Base-by-base conservation (phyloP, 306 rosid genomes). In the Carpinus fangiana region DNA sequence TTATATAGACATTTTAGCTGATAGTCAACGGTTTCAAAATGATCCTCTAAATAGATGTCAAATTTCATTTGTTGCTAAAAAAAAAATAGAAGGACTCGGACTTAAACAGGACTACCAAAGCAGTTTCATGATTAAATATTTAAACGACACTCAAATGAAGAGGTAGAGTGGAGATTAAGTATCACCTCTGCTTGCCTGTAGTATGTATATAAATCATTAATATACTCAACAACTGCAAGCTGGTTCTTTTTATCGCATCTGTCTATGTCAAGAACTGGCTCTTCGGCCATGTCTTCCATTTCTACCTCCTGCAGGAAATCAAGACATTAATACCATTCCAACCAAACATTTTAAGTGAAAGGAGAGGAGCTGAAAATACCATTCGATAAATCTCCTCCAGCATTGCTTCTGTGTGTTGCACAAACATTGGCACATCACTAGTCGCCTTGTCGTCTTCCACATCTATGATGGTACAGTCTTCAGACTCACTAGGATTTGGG, bases 351-450 rank as follows among this genome's bases (percentile, higher is more conserved):
- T 62, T 2, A 12, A 51, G 61, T 53, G 1, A 36, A 72, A 7
- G 23, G 17, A 16, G 70, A 23, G 10, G 16, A 23, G 46, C 31
- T 48, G 65, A 48, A 20, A 13, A 54, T 82, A 89, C 92, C 92
- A 86, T 89, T 50, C 77, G 74, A 79, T 89, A 88, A 73, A 80
- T 82, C 69, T 86, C 92, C 21, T 86, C 90, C 68, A 89, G 60
- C 83, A 89, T 82, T n/a, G 90, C 89, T 80, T 89, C 88, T 12
- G 92, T 89, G 74, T 86, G 90, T 48, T 84, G 87, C 70, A 89
- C 92, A 73, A 82, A 89, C 90, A 89, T 89, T 38, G 92, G 90
- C 59, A 82, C 87, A 8, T 82, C 86, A 11, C 73, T 48, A 10
- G 70, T 78, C 9, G 36, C 77, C 78, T 73, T 74, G 5, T 57